Percentiles rank a stretch among this genome's conserved stretches.
phyloP scores from a whole-genome alignment of 352 stramenopile species.

The Pythium biforme region DNA sequence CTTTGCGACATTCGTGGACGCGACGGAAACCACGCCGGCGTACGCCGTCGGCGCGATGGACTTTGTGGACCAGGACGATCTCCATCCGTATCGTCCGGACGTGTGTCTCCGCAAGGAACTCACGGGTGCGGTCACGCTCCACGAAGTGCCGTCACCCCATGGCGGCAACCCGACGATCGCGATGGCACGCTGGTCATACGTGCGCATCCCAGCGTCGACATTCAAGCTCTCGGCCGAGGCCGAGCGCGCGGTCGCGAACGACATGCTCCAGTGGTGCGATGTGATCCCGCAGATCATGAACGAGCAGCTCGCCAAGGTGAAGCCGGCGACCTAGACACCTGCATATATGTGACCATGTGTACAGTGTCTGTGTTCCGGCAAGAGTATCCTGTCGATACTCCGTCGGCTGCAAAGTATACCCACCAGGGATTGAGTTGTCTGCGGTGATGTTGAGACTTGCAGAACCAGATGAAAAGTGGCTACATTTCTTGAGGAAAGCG shows the following conservation, averaged over 20 bases:
- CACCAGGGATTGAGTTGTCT: too few relatives aligned
- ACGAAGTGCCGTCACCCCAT: background rate
- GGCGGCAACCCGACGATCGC: background rate
- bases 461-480: too few relatives aligned
- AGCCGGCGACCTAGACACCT: too few relatives aligned
- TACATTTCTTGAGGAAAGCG: too few relatives aligned
- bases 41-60: conserved; percentile 41
- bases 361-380: too few relatives aligned
- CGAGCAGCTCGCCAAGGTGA: background rate
- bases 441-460: too few relatives aligned
- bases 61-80: conserved; percentile 39
- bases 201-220: background rate
- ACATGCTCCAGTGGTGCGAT: background rate
- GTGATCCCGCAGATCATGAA: conserved; percentile 6
- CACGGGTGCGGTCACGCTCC: background rate
- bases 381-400: background rate
- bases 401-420: too few relatives aligned
- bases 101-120: conserved; percentile 38
- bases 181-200: conserved; percentile 1
- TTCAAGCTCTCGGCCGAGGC: background rate
- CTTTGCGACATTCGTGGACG: conserved; percentile 33
- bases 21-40: conserved; percentile 15
- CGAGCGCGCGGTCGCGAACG: background rate
- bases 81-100: conserved; percentile 38
- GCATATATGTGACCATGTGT: too few relatives aligned